phyloP scores from a whole-genome alignment of 495 filamentous ascomycete species.

The Patellaria atrata region DNA sequence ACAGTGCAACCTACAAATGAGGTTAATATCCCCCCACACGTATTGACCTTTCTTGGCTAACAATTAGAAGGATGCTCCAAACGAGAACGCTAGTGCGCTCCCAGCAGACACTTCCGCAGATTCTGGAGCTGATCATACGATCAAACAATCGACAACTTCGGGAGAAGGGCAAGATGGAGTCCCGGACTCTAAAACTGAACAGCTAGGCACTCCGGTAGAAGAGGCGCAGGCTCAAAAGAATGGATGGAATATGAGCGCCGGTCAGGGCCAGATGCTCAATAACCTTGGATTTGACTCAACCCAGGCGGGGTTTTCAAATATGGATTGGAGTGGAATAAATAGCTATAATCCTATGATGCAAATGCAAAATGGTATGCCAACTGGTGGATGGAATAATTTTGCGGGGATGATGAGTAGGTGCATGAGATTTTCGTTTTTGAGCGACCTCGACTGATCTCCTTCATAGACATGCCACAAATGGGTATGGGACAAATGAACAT shows the following conservation, averaged over 20 bases:
- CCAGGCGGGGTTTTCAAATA: slow-evolving; percentile 43
- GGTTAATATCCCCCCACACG: background rate
- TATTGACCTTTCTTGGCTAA: no score
- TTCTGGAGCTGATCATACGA: no score
- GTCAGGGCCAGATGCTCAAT: slow-evolving; percentile 21
- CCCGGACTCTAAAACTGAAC: no score
- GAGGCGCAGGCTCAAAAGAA: no score
- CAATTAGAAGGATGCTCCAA: no score
- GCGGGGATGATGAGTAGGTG: slow-evolving; percentile 10
- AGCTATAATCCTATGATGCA: slow-evolving; percentile 63
- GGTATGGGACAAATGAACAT: slow-evolving; percentile 80
- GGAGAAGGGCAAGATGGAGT: no score
- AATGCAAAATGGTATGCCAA: slow-evolving; percentile 62
- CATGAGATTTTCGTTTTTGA: background rate
- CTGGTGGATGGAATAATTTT: slow-evolving; percentile 15
- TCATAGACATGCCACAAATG: slow-evolving; percentile 63
- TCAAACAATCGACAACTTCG: no score
- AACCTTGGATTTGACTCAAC: slow-evolving; percentile 35
- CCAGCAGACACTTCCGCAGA: no score
- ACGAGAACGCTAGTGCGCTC: no score
- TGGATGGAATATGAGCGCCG: slow-evolving; percentile 23
- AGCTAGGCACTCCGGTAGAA: no score
- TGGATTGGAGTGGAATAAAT: slow-evolving; percentile 43
- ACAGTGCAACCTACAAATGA: slow-evolving; percentile 1
- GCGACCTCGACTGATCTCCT: background rate